Evolutionary conservation across 2,329 filamentous ascomycete species (phyloP).

Genomic region (Escovopsis weberi): DNA sequence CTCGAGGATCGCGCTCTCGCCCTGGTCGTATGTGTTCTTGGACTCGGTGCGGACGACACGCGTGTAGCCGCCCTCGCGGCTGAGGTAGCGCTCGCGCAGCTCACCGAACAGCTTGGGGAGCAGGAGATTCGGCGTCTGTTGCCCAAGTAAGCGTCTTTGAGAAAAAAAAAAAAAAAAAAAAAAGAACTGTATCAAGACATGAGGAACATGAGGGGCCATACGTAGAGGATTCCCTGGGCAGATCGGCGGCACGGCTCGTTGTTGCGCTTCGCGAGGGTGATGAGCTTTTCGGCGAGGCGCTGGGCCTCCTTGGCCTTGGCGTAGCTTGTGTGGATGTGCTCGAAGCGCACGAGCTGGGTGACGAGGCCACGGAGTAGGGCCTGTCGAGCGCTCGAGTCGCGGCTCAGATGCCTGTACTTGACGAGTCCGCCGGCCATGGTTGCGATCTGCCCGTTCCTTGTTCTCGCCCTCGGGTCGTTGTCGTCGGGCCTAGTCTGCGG

Average conservation of each 20-base stretch:
- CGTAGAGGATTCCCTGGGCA: constrained; percentile 74
- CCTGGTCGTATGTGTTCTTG: constrained; percentile 70
- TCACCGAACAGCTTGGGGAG: constrained; percentile 81
- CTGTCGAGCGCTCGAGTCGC: constrained; percentile 74
- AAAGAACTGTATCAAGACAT: too few relatives aligned
- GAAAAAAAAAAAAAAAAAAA: too few relatives aligned
- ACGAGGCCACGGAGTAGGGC: constrained; percentile 91
- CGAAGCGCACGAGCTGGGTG: constrained; percentile 83
- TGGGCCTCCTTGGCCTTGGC: constrained; percentile 96
- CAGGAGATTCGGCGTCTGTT: constrained; percentile 50
- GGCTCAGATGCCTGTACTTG: constrained; percentile 81
- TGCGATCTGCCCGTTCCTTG: neutral
- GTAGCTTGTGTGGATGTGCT: constrained; percentile 90
- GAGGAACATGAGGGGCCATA: constrained; percentile 23
- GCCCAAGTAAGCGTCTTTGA: too few relatives aligned
- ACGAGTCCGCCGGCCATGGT: constrained; percentile 72
- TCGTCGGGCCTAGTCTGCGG: neutral
- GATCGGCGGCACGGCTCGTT: constrained; percentile 64
- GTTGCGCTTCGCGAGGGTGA: constrained; percentile 86
- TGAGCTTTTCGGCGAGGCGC: constrained; percentile 80
- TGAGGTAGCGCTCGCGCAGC: constrained; percentile 63
- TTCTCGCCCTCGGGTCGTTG: neutral
- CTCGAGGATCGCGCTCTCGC: constrained; percentile 78
- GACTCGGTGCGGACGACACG: constrained; percentile 87
- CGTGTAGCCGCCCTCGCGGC: constrained; percentile 82